A percentile compares a stretch with the other conserved stretches of the same genome.
Evolutionary conservation across 345 rosid genomes (phyloP).

Genomic region (Triadica sebifera): DNA sequence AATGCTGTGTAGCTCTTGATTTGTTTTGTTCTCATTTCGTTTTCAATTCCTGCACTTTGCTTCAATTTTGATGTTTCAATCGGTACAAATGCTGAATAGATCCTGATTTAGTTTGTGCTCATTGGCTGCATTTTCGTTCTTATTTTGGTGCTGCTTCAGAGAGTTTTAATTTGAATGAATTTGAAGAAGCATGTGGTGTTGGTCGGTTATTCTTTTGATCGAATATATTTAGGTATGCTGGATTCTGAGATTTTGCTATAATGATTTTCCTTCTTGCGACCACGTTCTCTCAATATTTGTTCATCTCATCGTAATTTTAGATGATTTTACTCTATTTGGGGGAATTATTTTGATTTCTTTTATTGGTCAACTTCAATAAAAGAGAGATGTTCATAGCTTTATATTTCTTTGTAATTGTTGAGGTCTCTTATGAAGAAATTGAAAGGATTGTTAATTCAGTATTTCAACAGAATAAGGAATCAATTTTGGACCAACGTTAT

Average conservation of each 20-base stretch:
- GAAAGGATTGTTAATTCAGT: slow-evolving; percentile 50
- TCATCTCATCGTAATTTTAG: background rate
- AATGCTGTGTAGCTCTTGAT: too few species aligned
- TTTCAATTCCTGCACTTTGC: too few species aligned
- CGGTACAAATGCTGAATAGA: too few species aligned
- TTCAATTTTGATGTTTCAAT: too few species aligned
- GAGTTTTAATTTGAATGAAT: slow-evolving; percentile 53
- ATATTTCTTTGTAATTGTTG: slow-evolving; percentile 60
- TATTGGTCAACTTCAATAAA: slow-evolving; percentile 10
- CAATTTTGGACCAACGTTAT: slow-evolving; percentile 72
- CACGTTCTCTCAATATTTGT: background rate
- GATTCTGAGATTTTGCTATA: slow-evolving; percentile 1
- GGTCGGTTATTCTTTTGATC: slow-evolving; percentile 41
- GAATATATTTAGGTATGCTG: background rate
- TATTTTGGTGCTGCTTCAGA: slow-evolving; percentile 52
- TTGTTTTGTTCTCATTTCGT: too few species aligned
- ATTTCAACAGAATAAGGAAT: slow-evolving; percentile 58
- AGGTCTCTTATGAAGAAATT: slow-evolving; percentile 73
- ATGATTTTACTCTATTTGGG: background rate
- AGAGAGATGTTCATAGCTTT: slow-evolving; percentile 20
- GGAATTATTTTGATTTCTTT: slow-evolving; percentile 4
- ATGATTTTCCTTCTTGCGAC: background rate
- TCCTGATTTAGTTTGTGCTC: too few species aligned
- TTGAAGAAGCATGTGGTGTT: slow-evolving; percentile 92
- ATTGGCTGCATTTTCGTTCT: slow-evolving; percentile 77